Evolutionary conservation across 2,329 filamentous ascomycete species (phyloP).

Genomic region (Myriosclerotinia scirpicola): DNA sequence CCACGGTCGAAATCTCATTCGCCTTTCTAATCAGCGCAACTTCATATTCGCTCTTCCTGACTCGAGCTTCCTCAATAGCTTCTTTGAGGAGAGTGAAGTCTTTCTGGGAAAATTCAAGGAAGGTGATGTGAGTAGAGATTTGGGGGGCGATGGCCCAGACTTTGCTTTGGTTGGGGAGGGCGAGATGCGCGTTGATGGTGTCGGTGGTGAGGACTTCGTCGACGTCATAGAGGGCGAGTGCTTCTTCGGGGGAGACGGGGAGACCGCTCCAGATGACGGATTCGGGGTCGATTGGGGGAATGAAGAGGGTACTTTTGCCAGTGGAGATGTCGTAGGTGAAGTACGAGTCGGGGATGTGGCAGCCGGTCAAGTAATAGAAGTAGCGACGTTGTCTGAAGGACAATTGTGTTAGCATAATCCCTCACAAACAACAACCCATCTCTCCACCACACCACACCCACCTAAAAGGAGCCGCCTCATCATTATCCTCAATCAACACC

Average conservation of each 20-base stretch:
- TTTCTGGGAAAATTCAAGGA: conserved; percentile 67
- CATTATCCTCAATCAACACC: conserved; percentile 84
- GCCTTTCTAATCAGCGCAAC: conserved; percentile 71
- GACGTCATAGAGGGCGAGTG: conserved; percentile 74
- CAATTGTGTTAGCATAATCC: conserved; percentile 21
- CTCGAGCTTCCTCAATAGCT: conserved; percentile 67
- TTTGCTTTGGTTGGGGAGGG: conserved; percentile 43
- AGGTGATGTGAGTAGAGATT: conserved; percentile 69
- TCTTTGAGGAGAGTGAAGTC: conserved; percentile 56
- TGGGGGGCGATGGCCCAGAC: conserved; percentile 79
- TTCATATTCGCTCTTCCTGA: conserved; percentile 74
- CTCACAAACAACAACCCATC: not conserved
- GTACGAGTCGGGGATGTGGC: conserved; percentile 73
- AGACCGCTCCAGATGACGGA: conserved; percentile 92
- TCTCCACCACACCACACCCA: conserved; percentile 42
- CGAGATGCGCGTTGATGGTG: conserved; percentile 69
- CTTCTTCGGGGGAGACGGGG: conserved; percentile 74
- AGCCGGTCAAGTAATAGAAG: conserved; percentile 95
- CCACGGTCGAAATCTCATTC: conserved; percentile 67
- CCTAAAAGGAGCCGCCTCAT: conserved; percentile 79
- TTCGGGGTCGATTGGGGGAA: conserved; percentile 84
- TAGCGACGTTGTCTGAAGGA: conserved; percentile 73
- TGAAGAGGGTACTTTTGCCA: conserved; percentile 78
- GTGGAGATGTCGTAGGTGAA: conserved; percentile 77
- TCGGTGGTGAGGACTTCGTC: conserved; percentile 72